phyloP scores from a whole-genome alignment of 2,329 filamentous ascomycete species.

The Exophiala mesophila region DNA sequence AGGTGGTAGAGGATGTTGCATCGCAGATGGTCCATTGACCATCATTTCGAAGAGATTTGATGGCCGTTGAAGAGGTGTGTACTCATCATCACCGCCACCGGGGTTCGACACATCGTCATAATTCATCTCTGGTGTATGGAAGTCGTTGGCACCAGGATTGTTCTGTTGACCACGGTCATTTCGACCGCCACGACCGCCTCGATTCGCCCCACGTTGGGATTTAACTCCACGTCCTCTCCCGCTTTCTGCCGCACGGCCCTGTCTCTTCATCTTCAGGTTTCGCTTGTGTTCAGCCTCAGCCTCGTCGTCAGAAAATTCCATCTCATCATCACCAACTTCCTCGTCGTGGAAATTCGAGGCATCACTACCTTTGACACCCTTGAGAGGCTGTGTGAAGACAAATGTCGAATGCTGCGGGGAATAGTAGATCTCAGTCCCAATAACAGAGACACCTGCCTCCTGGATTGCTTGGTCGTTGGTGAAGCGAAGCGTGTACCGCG shows the following conservation, averaged over 20 bases:
- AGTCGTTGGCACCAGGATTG: not conserved
- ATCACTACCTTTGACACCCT: slow-evolving; percentile 78
- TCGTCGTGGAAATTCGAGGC: slow-evolving; percentile 94
- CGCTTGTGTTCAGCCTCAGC: slow-evolving; percentile 79
- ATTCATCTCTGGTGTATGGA: slow-evolving; percentile 45
- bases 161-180: not conserved
- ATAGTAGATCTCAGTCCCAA: slow-evolving; percentile 72
- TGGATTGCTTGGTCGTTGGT: slow-evolving; percentile 62
- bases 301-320: slow-evolving; percentile 96
- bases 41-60: slow-evolving; percentile 55
- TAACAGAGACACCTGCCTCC: slow-evolving; percentile 50
- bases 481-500: slow-evolving; percentile 79
- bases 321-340: slow-evolving; percentile 76
- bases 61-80: slow-evolving; percentile 66
- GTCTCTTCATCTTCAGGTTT: slow-evolving; percentile 62
- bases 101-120: slow-evolving; percentile 60
- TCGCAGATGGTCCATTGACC: slow-evolving; percentile 29
- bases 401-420: slow-evolving; percentile 71
- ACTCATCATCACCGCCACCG: slow-evolving; percentile 46
- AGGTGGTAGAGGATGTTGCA: slow-evolving; percentile 11
- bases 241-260: slow-evolving; percentile 48
- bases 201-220: slow-evolving; percentile 13
- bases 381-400: slow-evolving; percentile 80
- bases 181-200: slow-evolving; percentile 14
- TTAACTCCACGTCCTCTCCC: slow-evolving; percentile 33